Percentiles rank a stretch among this genome's conserved stretches.
Conservation (phyloP, 305 asterid species). For the Fraxinus nigra region DNA sequence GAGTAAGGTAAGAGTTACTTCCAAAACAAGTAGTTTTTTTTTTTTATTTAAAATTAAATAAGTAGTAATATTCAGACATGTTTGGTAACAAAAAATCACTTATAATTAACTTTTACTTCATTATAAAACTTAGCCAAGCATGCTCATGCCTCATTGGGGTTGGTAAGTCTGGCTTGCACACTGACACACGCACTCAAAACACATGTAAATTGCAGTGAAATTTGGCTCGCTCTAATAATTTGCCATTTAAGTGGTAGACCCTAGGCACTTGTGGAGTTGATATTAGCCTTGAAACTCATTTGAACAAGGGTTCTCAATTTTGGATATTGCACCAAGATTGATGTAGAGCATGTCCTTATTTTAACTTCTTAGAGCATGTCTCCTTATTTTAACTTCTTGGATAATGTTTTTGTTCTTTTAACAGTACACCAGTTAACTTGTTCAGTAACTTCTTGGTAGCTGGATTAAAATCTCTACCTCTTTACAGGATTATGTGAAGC, state of each 20-base stretch:
- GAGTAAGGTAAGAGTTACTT: neutral
- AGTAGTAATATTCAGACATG: neutral
- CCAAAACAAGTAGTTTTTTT: neutral
- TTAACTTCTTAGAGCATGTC: neutral
- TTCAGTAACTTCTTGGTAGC: neutral
- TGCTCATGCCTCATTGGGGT: neutral
- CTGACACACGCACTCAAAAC: neutral
- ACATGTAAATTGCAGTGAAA: neutral
- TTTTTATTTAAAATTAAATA: neutral
- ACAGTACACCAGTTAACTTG: neutral
- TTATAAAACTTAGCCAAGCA: neutral
- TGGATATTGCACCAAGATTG: neutral
- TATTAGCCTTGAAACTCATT: neutral
- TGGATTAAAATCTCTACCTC: slow-evolving; percentile 17
- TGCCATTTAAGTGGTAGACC: neutral
- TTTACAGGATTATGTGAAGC: slow-evolving; percentile 69
- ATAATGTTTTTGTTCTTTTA: neutral
- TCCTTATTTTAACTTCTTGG: neutral
- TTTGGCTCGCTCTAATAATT: neutral
- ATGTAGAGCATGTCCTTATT: neutral
- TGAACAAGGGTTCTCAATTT: neutral
- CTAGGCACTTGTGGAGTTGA: neutral
- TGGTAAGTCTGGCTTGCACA: neutral
- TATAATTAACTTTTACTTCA: neutral
- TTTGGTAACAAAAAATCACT: neutral